These are phyloP conservation scores for Corylus heterophylla DNA, from an alignment of 306 rosid species.

Conservation along the genomic window DNA sequence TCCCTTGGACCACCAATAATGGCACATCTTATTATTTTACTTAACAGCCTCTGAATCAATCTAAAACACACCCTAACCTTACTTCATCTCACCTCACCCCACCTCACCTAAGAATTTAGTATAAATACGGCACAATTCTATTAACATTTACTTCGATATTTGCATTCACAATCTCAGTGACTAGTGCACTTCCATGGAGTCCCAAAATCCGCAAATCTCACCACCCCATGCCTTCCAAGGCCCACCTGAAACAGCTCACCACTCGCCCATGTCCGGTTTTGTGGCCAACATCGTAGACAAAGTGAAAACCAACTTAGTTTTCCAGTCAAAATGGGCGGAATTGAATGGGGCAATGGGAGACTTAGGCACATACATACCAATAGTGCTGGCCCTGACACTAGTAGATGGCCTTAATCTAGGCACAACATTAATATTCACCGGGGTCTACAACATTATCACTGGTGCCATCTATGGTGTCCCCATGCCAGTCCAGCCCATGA, in stretches of 20 bases:
- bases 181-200: slow-evolving; percentile 28
- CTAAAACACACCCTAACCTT: too few relatives aligned
- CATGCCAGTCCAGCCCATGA: slow-evolving; percentile 93
- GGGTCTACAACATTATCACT: slow-evolving; percentile 59
- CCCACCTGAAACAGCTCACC: background rate
- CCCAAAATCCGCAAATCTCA: slow-evolving; percentile 24
- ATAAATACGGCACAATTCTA: too few relatives aligned
- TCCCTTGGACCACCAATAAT: too few relatives aligned
- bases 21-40: too few relatives aligned
- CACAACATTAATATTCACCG: slow-evolving; percentile 76
- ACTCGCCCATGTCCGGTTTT: background rate
- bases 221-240: too few relatives aligned
- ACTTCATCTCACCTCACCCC: too few relatives aligned
- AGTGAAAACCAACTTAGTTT: slow-evolving; percentile 44
- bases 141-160: too few relatives aligned
- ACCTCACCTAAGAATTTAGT: too few relatives aligned
- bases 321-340: slow-evolving; percentile 64
- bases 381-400: slow-evolving; percentile 61
- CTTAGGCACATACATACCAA: slow-evolving; percentile 79
- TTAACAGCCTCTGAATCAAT: too few relatives aligned
- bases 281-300: slow-evolving; percentile 23
- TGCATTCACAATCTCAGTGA: too few relatives aligned
- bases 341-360: slow-evolving; percentile 86
- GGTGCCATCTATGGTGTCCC: slow-evolving; percentile 81
- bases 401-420: slow-evolving; percentile 64